Conservation (phyloP, 495 filamentous ascomycete species). For the Aspergillus coremiiformis region DNA sequence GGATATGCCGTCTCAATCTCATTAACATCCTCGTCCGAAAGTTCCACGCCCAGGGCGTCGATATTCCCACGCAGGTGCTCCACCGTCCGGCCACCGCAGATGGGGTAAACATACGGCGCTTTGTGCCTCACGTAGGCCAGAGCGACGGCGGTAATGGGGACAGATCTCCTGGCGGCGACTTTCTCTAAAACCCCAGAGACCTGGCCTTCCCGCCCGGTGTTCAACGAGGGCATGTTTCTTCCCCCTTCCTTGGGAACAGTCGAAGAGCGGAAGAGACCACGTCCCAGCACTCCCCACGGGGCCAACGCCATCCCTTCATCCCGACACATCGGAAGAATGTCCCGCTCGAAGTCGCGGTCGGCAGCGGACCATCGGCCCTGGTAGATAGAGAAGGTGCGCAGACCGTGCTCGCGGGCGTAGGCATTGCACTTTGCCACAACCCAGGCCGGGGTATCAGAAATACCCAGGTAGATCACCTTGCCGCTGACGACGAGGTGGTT, state of each 20-base stretch:
- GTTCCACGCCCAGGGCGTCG: conserved; percentile 42
- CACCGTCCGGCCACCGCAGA: conserved; percentile 56
- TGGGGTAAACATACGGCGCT: conserved; percentile 62
- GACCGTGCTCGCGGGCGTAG: conserved; percentile 55
- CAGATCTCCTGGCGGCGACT: conserved; percentile 47
- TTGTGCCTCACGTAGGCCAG: conserved; percentile 51
- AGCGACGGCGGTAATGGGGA: conserved; percentile 31
- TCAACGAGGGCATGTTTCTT: conserved; percentile 23
- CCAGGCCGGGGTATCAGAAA: conserved; percentile 66
- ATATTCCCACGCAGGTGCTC: conserved; percentile 61
- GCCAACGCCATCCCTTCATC: conserved; percentile 63
- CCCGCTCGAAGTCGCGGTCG: conserved; percentile 59
- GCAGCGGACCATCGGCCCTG: conserved; percentile 58
- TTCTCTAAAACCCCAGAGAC: conserved; percentile 51
- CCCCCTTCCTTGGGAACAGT: conserved; percentile 19
- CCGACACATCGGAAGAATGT: conserved; percentile 59
- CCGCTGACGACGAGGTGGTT: conserved; percentile 51
- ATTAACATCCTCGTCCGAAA: conserved; percentile 51
- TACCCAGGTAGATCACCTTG: conserved; percentile 65
- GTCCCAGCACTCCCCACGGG: conserved; percentile 57
- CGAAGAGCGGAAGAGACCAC: conserved; percentile 53
- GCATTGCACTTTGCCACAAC: conserved; percentile 59
- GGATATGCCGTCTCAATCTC: conserved; percentile 51
- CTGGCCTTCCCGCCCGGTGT: conserved; percentile 39
- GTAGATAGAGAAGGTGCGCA: conserved; percentile 59